phyloP scores from a whole-genome alignment of 2,329 filamentous ascomycete genomes.

The Calonectria pteridis region DNA sequence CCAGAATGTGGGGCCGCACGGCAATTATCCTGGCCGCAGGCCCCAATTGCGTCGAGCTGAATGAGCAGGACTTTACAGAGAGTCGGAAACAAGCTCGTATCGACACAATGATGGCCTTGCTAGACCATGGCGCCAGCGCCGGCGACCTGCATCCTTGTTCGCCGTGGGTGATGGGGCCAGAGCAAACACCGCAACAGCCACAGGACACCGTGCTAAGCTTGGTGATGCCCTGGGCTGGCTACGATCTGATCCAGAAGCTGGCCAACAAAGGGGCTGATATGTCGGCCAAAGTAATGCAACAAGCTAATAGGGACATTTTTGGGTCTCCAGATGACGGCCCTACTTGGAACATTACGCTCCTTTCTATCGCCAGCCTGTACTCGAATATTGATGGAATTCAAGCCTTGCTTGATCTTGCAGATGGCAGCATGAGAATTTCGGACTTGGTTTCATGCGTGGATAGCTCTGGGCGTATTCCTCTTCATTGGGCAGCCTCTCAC shows the following conservation, averaged over 20 bases:
- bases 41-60: no score
- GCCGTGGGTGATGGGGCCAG: not conserved
- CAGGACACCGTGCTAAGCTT: not conserved
- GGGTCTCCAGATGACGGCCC: not conserved
- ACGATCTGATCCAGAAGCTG: not conserved
- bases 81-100: not conserved
- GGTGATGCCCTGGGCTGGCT: not conserved
- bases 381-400: not conserved
- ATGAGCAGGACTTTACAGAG: not conserved
- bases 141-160: not conserved
- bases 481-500: conserved; percentile 1
- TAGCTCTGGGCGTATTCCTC: not conserved
- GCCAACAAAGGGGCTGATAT: not conserved
- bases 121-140: not conserved
- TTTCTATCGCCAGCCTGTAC: not conserved
- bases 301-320: not conserved
- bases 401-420: not conserved
- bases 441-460: not conserved
- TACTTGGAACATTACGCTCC: not conserved
- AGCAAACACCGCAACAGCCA: not conserved
- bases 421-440: not conserved
- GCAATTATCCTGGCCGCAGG: not conserved
- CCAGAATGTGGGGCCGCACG: not conserved
- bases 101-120: not conserved
- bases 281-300: not conserved